These are phyloP conservation scores for Ogataea minuta DNA, from an alignment of 805 yeast genomes.

Conservation along the genomic window DNA sequence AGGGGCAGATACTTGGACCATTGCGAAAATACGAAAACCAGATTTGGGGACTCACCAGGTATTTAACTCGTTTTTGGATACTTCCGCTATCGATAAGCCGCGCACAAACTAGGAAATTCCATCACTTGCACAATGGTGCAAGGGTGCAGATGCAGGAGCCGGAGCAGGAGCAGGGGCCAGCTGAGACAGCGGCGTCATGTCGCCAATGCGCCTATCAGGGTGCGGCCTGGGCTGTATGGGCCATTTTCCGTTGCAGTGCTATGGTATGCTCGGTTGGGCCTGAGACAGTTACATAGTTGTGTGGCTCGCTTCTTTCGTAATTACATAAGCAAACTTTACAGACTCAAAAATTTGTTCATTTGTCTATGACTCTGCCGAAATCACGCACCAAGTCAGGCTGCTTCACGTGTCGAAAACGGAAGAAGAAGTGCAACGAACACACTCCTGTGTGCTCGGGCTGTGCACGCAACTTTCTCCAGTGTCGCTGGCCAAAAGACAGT, in stretches of 20 bases:
- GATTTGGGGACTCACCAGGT: background rate
- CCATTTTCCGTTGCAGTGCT: no score
- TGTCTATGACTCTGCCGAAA: slow-evolving; percentile 11
- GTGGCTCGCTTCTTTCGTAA: no score
- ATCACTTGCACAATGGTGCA: background rate
- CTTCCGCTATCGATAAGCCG: slow-evolving; percentile 5
- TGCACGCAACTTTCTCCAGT: slow-evolving; percentile 32
- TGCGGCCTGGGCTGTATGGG: no score
- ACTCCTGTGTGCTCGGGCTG: slow-evolving; percentile 36
- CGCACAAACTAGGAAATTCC: slow-evolving; percentile 5
- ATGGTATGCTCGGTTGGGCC: no score
- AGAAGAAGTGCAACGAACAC: slow-evolving; percentile 37
- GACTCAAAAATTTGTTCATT: background rate
- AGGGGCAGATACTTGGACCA: slow-evolving; percentile 30
- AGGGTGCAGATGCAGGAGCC: no score
- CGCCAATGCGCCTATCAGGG: no score
- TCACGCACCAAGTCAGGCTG: slow-evolving; percentile 36
- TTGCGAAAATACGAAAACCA: no score
- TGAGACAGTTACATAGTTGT: no score
- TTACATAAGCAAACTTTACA: no score
- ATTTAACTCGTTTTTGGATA: background rate
- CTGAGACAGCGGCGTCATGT: no score
- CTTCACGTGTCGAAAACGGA: slow-evolving; percentile 37
- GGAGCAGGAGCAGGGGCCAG: no score
- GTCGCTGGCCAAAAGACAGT: slow-evolving; percentile 32